Evolutionary conservation across 805 yeast species (phyloP).

Genomic region (Metschnikowia corniflorae): DNA sequence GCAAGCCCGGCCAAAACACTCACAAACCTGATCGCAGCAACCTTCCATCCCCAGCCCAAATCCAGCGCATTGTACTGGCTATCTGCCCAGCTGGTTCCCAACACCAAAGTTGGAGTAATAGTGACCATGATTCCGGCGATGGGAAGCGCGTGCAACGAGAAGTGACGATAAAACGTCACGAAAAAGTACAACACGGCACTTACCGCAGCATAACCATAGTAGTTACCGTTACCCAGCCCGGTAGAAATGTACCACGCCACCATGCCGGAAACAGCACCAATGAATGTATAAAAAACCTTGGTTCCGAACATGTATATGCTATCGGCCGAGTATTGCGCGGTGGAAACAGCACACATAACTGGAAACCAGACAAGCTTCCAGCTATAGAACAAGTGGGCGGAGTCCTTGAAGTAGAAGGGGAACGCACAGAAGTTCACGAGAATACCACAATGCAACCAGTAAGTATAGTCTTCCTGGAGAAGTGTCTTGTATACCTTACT

Average conservation of each 20-base stretch:
- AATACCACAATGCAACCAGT: slow-evolving; percentile 27
- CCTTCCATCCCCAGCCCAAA: slow-evolving; percentile 28
- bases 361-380: slow-evolving; percentile 30
- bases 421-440: slow-evolving; percentile 22
- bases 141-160: slow-evolving; percentile 25
- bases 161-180: slow-evolving; percentile 28
- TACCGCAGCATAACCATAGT: slow-evolving; percentile 30
- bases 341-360: slow-evolving; percentile 29
- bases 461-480: slow-evolving; percentile 24
- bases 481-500: slow-evolving; percentile 18
- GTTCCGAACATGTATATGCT: slow-evolving; percentile 25
- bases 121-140: slow-evolving; percentile 27
- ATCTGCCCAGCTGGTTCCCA: slow-evolving; percentile 35
- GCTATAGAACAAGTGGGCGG: slow-evolving; percentile 28
- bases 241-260: slow-evolving; percentile 34
- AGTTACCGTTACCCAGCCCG: slow-evolving; percentile 31
- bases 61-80: slow-evolving; percentile 18
- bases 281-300: slow-evolving; percentile 25
- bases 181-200: slow-evolving; percentile 24
- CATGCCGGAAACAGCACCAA: slow-evolving; percentile 29
- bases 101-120: slow-evolving; percentile 27
- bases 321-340: slow-evolving; percentile 29
- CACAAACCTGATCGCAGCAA: slow-evolving; percentile 27
- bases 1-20: slow-evolving; percentile 27
- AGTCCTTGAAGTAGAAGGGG: slow-evolving; percentile 26